Percentiles rank a stretch among this genome's conserved stretches.
Evolutionary conservation across 2,329 filamentous ascomycete species (phyloP).

Genomic region (Tolypocladium sp.): DNA sequence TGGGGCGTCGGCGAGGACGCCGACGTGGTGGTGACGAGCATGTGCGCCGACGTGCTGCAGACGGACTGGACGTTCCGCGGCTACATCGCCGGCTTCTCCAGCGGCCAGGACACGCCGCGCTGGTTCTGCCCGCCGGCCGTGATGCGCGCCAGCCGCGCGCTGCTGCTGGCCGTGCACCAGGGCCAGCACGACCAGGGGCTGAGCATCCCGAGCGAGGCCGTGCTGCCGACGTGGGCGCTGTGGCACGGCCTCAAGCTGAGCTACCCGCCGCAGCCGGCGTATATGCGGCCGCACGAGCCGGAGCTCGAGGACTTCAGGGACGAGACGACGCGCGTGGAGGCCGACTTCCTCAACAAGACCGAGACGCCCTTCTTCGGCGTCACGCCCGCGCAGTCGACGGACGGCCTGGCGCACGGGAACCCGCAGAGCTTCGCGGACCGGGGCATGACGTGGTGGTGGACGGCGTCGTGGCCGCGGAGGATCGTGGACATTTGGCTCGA

Average conservation of each 20-base stretch:
- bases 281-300: constrained; percentile 11
- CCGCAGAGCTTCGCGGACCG: constrained; percentile 13
- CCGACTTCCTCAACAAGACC: background rate
- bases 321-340: constrained; percentile 2
- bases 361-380: constrained; percentile 17
- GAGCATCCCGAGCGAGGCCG: constrained; percentile 23
- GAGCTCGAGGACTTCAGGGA: constrained; percentile 7
- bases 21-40: constrained; percentile 19
- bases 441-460: constrained; percentile 22
- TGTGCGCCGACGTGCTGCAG: constrained; percentile 16
- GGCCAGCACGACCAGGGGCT: constrained; percentile 20
- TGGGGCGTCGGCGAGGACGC: constrained; percentile 26
- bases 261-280: constrained; percentile 25
- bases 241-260: constrained; percentile 29
- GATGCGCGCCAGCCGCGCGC: constrained; percentile 17
- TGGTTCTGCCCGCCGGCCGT: constrained; percentile 27
- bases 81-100: constrained; percentile 19
- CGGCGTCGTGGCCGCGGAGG: constrained; percentile 18
- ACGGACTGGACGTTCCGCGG: constrained; percentile 21
- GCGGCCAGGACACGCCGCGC: constrained; percentile 15
- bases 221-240: constrained; percentile 23
- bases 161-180: constrained; percentile 22
- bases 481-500: constrained; percentile 24
- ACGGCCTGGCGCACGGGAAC: constrained; percentile 15
- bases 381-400: constrained; percentile 13